phyloP scores from a whole-genome alignment of 1,284 basidiomycete genomes.

The Flammula alnicola region DNA sequence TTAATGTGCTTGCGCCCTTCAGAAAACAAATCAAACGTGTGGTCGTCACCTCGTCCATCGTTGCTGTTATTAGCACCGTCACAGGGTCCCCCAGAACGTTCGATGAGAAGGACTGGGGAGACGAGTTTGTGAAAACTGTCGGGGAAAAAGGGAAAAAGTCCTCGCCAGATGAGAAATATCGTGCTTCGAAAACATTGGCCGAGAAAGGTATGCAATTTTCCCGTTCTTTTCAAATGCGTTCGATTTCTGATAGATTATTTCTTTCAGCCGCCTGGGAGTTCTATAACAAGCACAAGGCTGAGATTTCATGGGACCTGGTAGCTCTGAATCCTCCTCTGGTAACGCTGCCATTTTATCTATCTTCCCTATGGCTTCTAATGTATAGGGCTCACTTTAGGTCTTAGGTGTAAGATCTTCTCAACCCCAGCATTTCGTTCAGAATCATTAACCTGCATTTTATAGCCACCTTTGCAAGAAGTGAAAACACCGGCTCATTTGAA shows the following conservation, averaged over 20 bases:
- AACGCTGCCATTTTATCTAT: too few species aligned
- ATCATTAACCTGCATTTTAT: too few species aligned
- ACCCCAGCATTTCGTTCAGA: too few species aligned
- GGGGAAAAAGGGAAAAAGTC: slow-evolving; percentile 26
- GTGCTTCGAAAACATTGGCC: slow-evolving; percentile 49
- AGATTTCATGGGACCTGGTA: slow-evolving; percentile 45
- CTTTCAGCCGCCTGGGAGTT: slow-evolving; percentile 52
- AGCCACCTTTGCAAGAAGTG: slow-evolving; percentile 10
- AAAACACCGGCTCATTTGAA: slow-evolving; percentile 19
- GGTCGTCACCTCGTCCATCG: slow-evolving; percentile 67
- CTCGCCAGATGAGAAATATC: neutral
- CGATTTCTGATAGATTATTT: too few species aligned
- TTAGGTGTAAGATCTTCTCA: too few species aligned
- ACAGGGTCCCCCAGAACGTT: slow-evolving; percentile 33
- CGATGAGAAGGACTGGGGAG: slow-evolving; percentile 64
- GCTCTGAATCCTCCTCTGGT: slow-evolving; percentile 48
- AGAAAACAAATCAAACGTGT: slow-evolving; percentile 53
- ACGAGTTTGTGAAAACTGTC: slow-evolving; percentile 49
- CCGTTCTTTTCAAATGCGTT: too few species aligned
- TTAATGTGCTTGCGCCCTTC: too few species aligned
- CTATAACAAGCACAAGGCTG: slow-evolving; percentile 39
- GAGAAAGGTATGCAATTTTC: slow-evolving; percentile 46
- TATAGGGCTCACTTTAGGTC: too few species aligned
- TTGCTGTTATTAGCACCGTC: slow-evolving; percentile 45
- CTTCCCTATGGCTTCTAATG: too few species aligned